Base-by-base conservation (phyloP, 2,329 filamentous ascomycete genomes). In the Calonectria multiphialidica region DNA sequence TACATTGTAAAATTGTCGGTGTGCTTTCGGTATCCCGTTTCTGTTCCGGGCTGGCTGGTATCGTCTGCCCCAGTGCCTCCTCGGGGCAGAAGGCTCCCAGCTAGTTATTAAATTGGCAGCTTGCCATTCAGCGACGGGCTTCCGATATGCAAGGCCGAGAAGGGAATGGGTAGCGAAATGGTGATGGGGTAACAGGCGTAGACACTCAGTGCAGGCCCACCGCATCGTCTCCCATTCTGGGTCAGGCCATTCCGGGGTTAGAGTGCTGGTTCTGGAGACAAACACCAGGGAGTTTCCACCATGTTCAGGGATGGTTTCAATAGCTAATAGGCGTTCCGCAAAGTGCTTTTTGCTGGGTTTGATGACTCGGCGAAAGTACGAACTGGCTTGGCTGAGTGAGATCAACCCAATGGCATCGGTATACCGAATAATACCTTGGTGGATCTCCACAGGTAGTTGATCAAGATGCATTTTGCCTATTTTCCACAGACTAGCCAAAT, bases 331-430 rank as follows among this genome's bases (percentile, higher is more conserved):
- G 2, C 47, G 25, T n/a, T 66, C 63, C 18, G 21, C 30, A 30
- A 66, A 44, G 21, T 55, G 63, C 7, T 35, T 66, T 12, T 40
- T 47, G 15, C n/a, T 40, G 21, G 63, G 63, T 12, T 28, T 25
- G 21, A 66, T 55, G 45, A 55, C 13, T 7, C 18, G 13, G 5
- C 63, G 63, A 42, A 66, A 55, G 10, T 66, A 28, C 3, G 45
- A 25, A 23, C 25, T 66, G 16, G 63, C 28, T 33, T 66, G 63
- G 35, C 63, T 66, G 10, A 66, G 23, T 5, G 63, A 66, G 30
- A 53, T 66, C 15, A 59, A 25, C 18, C 7, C 25, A n/a, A 33
- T 33, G 13, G 49, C 23, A 15, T 47, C 44, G 44, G 10, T 18
- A 23, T 47, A 8, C n/a, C 44, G n/a, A 9, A 47, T 47, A 23